These are phyloP conservation scores for Oryza longistaminata DNA, from an alignment of 176 grass and related monocot species.

Conservation along the genomic window DNA sequence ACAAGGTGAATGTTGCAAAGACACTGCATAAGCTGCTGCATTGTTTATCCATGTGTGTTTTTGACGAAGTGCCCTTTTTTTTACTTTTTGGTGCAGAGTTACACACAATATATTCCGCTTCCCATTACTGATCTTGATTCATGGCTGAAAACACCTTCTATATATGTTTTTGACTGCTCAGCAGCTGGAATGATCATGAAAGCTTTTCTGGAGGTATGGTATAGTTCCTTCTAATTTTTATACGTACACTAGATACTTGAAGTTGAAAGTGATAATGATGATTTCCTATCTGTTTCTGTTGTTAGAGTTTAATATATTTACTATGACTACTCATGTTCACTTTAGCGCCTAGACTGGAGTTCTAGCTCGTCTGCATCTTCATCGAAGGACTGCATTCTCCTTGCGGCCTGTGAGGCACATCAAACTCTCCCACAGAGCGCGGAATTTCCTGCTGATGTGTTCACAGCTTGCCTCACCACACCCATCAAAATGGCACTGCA, in stretches of 20 bases:
- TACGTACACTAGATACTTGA: not conserved
- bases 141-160: constrained; percentile 94
- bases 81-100: constrained; percentile 62
- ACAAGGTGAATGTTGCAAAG: constrained; percentile 61
- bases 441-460: constrained; percentile 96
- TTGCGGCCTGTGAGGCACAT: constrained; percentile 91
- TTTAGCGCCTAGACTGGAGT: constrained; percentile 70
- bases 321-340: constrained; percentile 27
- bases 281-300: constrained; percentile 19
- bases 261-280: constrained; percentile 18
- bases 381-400: constrained; percentile 90
- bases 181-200: constrained; percentile 84
- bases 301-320: constrained; percentile 10
- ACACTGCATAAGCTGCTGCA: constrained; percentile 10
- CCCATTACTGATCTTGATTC: constrained; percentile 93
- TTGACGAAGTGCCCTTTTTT: constrained; percentile 19
- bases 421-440: constrained; percentile 95
- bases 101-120: constrained; percentile 97
- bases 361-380: constrained; percentile 64
- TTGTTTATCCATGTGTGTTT: not conserved
- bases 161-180: constrained; percentile 98
- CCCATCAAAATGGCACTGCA: constrained; percentile 99
- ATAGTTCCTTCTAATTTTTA: constrained; percentile 1
- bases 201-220: constrained; percentile 86
- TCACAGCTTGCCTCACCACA: constrained; percentile 91